Evolutionary conservation across 306 rosid species (phyloP).

Genomic region (Cucurbita maxima): DNA sequence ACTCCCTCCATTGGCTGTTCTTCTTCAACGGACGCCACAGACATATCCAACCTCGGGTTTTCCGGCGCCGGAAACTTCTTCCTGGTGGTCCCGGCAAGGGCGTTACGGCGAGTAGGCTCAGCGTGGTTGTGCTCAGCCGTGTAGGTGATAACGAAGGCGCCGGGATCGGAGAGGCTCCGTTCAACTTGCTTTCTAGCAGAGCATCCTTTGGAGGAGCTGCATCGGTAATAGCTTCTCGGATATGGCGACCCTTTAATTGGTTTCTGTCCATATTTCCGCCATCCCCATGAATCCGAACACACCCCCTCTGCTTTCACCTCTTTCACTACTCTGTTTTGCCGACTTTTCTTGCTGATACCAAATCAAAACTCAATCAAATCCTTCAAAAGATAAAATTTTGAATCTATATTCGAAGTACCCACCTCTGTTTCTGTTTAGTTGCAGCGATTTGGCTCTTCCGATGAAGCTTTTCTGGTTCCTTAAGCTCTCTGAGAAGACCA

Average conservation of each 20-base stretch:
- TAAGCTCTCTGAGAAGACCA: conserved; percentile 19
- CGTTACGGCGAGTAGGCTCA: conserved; percentile 46
- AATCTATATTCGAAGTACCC: no score
- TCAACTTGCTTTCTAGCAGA: conserved; percentile 81
- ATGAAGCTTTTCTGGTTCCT: conserved; percentile 17
- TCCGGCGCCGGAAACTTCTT: conserved; percentile 16
- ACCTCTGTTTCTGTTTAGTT: conserved; percentile 22
- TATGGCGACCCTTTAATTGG: conserved; percentile 91
- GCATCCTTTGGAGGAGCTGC: conserved; percentile 85
- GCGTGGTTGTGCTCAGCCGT: conserved; percentile 69
- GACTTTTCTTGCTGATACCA: conserved; percentile 36
- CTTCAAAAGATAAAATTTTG: no score
- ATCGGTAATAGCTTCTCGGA: conserved; percentile 82
- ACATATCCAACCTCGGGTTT: not conserved
- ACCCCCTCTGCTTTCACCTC: conserved; percentile 38
- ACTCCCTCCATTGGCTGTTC: not conserved
- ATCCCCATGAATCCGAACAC: conserved; percentile 63
- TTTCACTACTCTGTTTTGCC: conserved; percentile 46
- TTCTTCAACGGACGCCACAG: not conserved
- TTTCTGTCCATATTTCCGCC: conserved; percentile 96
- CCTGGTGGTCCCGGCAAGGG: conserved; percentile 33
- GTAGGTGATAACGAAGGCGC: conserved; percentile 47
- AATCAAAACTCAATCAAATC: no score
- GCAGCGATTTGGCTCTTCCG: conserved; percentile 3
- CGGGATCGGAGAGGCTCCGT: conserved; percentile 46